Conservation (phyloP, 768 basidiomycete species). For the Mycena indigotica region DNA sequence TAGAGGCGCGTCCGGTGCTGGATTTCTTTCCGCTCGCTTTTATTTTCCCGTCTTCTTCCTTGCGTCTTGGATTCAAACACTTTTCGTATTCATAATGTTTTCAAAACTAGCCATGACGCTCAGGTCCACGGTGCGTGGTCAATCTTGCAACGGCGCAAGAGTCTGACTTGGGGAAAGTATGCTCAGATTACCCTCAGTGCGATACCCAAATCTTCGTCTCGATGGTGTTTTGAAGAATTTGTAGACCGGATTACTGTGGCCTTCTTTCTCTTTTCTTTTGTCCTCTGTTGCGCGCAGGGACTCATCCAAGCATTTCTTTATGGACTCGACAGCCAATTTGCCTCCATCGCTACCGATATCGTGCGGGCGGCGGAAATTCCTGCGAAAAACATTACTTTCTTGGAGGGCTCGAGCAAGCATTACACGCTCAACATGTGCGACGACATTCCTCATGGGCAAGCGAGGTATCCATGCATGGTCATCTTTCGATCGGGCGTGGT, state of each 20-base stretch:
- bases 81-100: conserved; percentile 9
- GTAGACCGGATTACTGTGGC: conserved; percentile 39
- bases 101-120: conserved; percentile 1
- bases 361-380: conserved; percentile 40
- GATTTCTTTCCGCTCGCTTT: conserved; percentile 3
- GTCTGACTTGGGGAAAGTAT: conserved; percentile 30
- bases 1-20: conserved; percentile 18
- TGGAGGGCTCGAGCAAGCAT: conserved; percentile 30
- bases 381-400: conserved; percentile 37
- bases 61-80: background rate
- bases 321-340: conserved; percentile 45
- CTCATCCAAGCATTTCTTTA: conserved; percentile 52
- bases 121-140: conserved; percentile 11
- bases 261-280: conserved; percentile 54
- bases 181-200: conserved; percentile 39
- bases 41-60: background rate
- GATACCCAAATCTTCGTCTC: background rate
- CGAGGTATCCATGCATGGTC: conserved; percentile 34
- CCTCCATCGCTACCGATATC: conserved; percentile 39
- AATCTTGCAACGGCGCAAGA: background rate
- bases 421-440: conserved; percentile 46
- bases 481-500: conserved; percentile 35
- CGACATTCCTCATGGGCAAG: conserved; percentile 42
- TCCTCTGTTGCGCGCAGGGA: conserved; percentile 56
- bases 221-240: too few relatives aligned